Conservation (phyloP, 192 early-diverging fungal genomes). For the Podila verticillata region DNA sequence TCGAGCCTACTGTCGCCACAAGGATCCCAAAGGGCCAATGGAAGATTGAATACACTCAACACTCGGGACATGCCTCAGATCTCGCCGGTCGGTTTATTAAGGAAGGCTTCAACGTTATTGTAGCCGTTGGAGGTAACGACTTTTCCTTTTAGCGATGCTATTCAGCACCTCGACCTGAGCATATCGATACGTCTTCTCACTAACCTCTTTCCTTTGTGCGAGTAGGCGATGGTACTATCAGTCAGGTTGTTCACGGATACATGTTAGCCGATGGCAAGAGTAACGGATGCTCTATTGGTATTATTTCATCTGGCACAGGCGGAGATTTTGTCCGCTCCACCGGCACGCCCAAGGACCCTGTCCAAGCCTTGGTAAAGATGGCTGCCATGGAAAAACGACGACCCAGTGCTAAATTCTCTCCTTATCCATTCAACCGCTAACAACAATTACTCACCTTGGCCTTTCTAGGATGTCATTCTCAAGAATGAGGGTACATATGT, state of each 20-base stretch:
- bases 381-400: too few relatives aligned
- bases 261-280: constrained; percentile 28
- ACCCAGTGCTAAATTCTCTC: background rate
- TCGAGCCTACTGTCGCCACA: constrained; percentile 18
- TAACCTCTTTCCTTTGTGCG: too few relatives aligned
- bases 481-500: constrained; percentile 16
- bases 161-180: too few relatives aligned
- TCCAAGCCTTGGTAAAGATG: constrained; percentile 29
- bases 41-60: constrained; percentile 43
- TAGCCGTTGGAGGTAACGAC: constrained; percentile 36
- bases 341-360: constrained; percentile 29
- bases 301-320: constrained; percentile 40
- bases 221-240: constrained; percentile 44
- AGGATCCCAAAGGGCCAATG: constrained; percentile 10
- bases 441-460: background rate
- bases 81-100: constrained; percentile 27
- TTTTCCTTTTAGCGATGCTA: background rate
- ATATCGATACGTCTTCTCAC: too few relatives aligned
- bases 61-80: constrained; percentile 45
- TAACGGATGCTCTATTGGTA: constrained; percentile 26
- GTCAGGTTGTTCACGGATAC: constrained; percentile 45
- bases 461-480: constrained; percentile 26
- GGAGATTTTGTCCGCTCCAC: constrained; percentile 46
- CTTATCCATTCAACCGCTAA: background rate
- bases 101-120: constrained; percentile 26